These are phyloP conservation scores for Gynostemma pentaphyllum DNA, from an alignment of 306 rosid species.

Conservation along the genomic window DNA sequence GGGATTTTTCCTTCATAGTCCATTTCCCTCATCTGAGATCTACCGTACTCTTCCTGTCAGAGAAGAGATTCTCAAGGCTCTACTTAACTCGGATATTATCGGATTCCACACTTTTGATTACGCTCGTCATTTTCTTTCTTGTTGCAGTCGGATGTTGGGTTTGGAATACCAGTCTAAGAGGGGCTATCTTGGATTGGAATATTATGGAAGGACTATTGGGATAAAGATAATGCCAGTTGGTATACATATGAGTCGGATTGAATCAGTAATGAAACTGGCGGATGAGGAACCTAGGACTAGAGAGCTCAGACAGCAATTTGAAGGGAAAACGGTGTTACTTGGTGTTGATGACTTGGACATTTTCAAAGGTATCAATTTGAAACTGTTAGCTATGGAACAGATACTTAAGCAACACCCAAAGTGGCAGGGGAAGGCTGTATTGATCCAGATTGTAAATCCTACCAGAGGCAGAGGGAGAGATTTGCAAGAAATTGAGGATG, in stretches of 20 bases:
- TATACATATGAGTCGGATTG: constrained; percentile 68
- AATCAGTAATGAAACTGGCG: constrained; percentile 50
- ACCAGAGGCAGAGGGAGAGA: constrained; percentile 64
- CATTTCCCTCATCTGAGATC: constrained; percentile 82
- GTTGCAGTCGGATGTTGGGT: constrained; percentile 85
- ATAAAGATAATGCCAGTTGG: constrained; percentile 87
- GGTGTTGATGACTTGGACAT: constrained; percentile 74
- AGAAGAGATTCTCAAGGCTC: constrained; percentile 73
- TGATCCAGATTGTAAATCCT: constrained; percentile 71
- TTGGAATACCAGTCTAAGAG: constrained; percentile 71
- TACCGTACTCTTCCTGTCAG: constrained; percentile 72
- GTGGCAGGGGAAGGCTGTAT: constrained; percentile 67
- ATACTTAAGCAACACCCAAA: constrained; percentile 57
- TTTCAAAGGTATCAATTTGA: constrained; percentile 67
- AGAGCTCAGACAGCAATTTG: constrained; percentile 43
- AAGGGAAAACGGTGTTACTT: constrained; percentile 58
- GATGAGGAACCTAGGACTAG: constrained; percentile 38
- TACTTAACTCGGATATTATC: constrained; percentile 69
- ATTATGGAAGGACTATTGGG: constrained; percentile 72
- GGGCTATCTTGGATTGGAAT: constrained; percentile 81
- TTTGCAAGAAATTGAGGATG: constrained; percentile 37
- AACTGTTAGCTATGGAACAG: constrained; percentile 76
- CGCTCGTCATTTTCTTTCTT: constrained; percentile 82
- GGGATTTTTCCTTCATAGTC: constrained; percentile 82
- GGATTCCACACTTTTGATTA: constrained; percentile 83